Percentiles rank a stretch among this genome's conserved stretches.
These are phyloP conservation scores for Anisodus acutangulus DNA, from an alignment of 257 asterid species.

Conservation along the genomic window DNA sequence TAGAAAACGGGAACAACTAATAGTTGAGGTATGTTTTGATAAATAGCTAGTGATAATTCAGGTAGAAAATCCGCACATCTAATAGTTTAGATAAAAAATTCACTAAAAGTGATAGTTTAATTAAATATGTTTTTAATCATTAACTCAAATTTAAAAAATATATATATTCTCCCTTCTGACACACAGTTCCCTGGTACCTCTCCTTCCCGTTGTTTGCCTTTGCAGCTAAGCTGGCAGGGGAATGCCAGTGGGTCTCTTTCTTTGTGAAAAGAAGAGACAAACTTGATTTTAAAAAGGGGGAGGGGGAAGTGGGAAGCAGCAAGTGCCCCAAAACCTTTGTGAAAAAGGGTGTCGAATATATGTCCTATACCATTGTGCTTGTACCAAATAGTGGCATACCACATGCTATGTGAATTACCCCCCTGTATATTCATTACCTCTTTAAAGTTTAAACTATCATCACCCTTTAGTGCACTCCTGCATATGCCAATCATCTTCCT, in stretches of 20 bases:
- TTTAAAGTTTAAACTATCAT: conserved; percentile 7
- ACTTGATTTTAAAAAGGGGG: background rate
- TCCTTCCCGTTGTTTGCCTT: background rate
- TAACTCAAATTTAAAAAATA: no score
- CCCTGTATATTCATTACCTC: background rate
- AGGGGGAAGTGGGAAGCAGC: conserved; percentile 26
- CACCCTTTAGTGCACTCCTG: conserved; percentile 15
- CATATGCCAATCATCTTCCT: conserved; percentile 9
- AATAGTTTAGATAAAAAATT: no score
- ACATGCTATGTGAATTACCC: conserved; percentile 23
- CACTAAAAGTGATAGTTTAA: no score
- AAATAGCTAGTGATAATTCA: no score
- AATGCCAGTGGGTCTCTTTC: conserved; percentile 33
- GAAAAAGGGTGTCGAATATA: background rate
- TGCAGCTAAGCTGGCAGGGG: conserved; percentile 15
- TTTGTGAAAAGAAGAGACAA: conserved; percentile 38
- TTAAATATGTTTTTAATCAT: no score
- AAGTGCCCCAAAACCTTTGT: conserved; percentile 29
- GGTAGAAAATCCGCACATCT: no score
- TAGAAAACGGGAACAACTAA: no score
- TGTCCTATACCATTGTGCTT: conserved; percentile 36
- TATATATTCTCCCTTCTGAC: conserved; percentile 13
- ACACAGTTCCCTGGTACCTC: background rate
- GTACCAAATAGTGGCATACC: conserved; percentile 35
- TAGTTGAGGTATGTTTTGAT: no score